phyloP scores from a whole-genome alignment of 2,329 filamentous ascomycete genomes.

The Apiospora sp. region DNA sequence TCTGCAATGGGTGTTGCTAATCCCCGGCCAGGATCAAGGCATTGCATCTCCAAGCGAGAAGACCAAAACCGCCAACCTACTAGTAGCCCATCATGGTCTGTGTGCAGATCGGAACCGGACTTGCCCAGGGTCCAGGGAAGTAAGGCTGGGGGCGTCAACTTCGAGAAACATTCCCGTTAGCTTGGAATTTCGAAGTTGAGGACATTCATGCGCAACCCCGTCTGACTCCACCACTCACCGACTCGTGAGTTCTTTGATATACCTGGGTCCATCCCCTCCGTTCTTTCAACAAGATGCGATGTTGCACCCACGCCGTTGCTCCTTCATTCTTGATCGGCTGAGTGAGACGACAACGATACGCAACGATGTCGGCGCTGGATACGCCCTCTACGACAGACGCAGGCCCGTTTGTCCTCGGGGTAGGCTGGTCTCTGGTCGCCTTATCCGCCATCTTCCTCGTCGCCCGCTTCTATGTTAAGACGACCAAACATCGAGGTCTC shows the following conservation, averaged over 20 bases:
- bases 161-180: conserved; percentile 17
- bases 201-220: conserved; percentile 4
- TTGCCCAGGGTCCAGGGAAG: neutral
- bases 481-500: conserved; percentile 10
- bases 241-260: neutral
- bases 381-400: conserved; percentile 18
- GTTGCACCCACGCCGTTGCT: conserved; percentile 12
- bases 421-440: conserved; percentile 27
- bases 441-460: conserved; percentile 24
- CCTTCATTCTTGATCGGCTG: neutral
- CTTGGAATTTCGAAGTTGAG: neutral
- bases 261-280: neutral
- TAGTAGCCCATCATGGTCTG: neutral
- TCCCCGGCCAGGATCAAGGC: neutral
- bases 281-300: neutral
- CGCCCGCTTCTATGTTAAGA: conserved; percentile 25
- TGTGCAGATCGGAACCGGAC: neutral
- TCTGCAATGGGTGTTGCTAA: too few species aligned
- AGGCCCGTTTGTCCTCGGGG: conserved; percentile 24
- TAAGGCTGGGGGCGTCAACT: neutral
- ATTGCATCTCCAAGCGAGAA: neutral
- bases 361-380: conserved; percentile 10
- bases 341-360: neutral
- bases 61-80: neutral
- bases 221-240: neutral